A percentile compares a stretch with the other conserved stretches of the same genome.
Conservation (phyloP, 306 rosid genomes). For the Styphnolobium japonicum region DNA sequence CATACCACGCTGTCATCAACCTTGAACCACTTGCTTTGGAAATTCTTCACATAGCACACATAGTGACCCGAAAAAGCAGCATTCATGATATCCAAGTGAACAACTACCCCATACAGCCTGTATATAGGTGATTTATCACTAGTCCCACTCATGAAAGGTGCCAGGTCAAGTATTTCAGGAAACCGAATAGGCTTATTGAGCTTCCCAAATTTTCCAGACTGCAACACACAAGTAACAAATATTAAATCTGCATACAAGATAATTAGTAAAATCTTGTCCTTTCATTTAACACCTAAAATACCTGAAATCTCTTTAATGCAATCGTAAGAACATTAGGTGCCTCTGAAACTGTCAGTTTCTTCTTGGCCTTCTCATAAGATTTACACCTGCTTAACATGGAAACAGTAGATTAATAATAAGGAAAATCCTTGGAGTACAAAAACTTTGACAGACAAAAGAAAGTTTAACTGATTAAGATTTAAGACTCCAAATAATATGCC, state of each 20-base stretch:
- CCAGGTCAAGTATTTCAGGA: constrained; percentile 83
- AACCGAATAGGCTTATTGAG: constrained; percentile 76
- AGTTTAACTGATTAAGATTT: neutral
- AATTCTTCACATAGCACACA: constrained; percentile 84
- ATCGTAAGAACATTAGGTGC: constrained; percentile 91
- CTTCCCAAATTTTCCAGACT: constrained; percentile 93
- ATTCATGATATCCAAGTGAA: constrained; percentile 83
- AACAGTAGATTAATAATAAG: neutral
- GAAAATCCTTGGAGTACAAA: neutral
- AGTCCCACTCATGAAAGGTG: constrained; percentile 87
- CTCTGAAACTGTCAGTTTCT: constrained; percentile 81
- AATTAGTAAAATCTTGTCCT: neutral
- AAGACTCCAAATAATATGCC: neutral
- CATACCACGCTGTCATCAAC: constrained; percentile 84
- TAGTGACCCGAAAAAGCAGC: constrained; percentile 90
- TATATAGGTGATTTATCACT: constrained; percentile 77
- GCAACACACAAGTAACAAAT: constrained; percentile 19
- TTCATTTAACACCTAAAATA: constrained; percentile 24
- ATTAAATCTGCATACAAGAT: neutral
- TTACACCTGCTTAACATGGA: constrained; percentile 63
- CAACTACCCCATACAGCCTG: constrained; percentile 78
- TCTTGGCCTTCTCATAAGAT: constrained; percentile 89
- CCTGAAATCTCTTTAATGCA: constrained; percentile 93
- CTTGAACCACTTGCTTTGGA: constrained; percentile 88
- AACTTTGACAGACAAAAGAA: neutral